Base-by-base conservation (phyloP, 768 basidiomycete genomes). In the Amanita thiersii region DNA sequence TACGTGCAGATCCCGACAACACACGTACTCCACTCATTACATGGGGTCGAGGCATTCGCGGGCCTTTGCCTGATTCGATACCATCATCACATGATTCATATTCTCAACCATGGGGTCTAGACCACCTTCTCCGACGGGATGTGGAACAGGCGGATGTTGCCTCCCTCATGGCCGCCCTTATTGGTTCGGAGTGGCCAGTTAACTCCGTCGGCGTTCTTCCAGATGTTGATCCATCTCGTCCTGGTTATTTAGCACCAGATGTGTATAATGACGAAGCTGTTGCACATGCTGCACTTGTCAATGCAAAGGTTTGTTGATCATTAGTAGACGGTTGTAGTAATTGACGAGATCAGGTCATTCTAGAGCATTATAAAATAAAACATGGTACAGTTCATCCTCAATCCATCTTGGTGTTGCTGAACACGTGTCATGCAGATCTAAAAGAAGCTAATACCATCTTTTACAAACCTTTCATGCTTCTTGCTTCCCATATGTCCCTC, bases 71-170 rank as follows among this genome's bases (percentile, higher is more conserved):
- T 8, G 75, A 81, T 46, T 61, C 62, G 4, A 50, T 50, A 2
- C 65, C 74, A 1, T 74, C 81, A 2, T 81, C 82, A 0, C 81
- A 86, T 41, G 86, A 89, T 50, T 62, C 68, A 0, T 87, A 81
- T 53, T 86, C 86, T 1, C 53, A 52, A 25, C 67, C 73, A 1
- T 90, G 85, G 85, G 57, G 62, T 2, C 58, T 89, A 2, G 52
- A 57, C 1, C 70, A 79, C 37, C 54, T 87, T 1, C 63, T 73
- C 25, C 70, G 86, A 12, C 72, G 75, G 25, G 89, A 92, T 48
- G 70, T 92, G 3, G 85, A 85, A 44, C 89, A 92, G 52, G 89
- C 86, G 0, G 88, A 91, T 51, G 66, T 92, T 11, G 72, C 89
- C 5, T 69, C 81, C 3, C 65, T 92, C 35, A 88, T 91, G 82